Evolutionary conservation across 1,284 basidiomycete genomes (phyloP), one percentile per base, ranked within the genome.

Genomic region (Fereydounia khargensis): DNA sequence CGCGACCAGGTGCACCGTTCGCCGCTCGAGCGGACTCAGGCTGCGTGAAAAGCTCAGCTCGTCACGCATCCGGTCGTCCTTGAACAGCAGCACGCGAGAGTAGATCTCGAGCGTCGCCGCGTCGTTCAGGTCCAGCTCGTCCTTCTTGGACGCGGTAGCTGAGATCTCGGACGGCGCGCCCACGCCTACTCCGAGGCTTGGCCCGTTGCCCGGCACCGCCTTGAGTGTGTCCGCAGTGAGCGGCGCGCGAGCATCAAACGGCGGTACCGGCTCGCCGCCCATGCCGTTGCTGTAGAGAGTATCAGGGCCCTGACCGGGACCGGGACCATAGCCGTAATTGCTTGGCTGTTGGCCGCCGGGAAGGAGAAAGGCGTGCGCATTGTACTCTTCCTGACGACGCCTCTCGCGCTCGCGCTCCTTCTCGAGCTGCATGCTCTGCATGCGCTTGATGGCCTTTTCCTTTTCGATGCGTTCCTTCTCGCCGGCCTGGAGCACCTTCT

Each of bases 381-480:
- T 49, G n/a, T 57, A 57, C 17, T 66, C 64, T 4, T 66, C 64
- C n/a, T 60, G 56, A 20, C 53, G 46, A 27, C 61, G 53, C 19
- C 52, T 50, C 32, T 56, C 57, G 27, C 68, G 47, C 19, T 70
- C 64, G 32, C 65, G 42, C 33, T 75, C 73, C 56, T 72, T 70
- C 22, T 65, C 64, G 39, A 65, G 50, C 40, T 69, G 66, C 63
- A 71, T 63, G 31, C 50, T 56, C 40, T 91, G 86, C 92, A 99
- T 97, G 47, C 94, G 84, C 68, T 94, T 89, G 66, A 99, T 86
- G 2, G 95, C 95, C 80, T 99, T 99, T 80, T 98, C 95, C 57
- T 95, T 83, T 78, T 99, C 94, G 74, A 98, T 99, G 47, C 91
- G 84, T 76, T 99, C 95, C 80, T 99, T 99, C 78, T 99, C 95